These are phyloP conservation scores for Theileria orientalis DNA, from an alignment of 169 alveolate genomes.

Conservation along the genomic window DNA sequence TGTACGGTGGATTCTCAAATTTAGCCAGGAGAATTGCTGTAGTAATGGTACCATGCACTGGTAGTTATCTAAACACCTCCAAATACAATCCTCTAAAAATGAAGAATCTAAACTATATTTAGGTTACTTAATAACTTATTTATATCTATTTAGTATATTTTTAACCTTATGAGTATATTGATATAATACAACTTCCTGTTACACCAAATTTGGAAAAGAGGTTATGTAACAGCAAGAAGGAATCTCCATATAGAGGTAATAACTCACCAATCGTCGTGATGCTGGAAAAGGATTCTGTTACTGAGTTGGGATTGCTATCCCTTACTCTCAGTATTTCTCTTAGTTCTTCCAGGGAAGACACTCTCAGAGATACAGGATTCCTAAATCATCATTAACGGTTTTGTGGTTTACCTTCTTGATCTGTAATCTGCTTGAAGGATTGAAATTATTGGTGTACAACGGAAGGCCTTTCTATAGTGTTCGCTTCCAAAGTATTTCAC, in stretches of 20 bases:
- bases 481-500: conserved; percentile 67
- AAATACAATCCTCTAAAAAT: conserved; percentile 53
- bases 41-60: conserved; percentile 70
- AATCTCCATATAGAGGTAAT: conserved; percentile 30
- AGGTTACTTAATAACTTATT: neutral
- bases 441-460: conserved; percentile 40
- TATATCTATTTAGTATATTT: neutral
- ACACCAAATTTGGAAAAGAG: conserved; percentile 28
- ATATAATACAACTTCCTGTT: conserved; percentile 40
- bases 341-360: conserved; percentile 53
- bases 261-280: conserved; percentile 63
- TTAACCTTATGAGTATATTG: conserved; percentile 37
- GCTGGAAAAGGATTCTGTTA: conserved; percentile 31
- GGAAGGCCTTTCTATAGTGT: conserved; percentile 65
- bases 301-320: conserved; percentile 37
- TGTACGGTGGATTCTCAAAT: conserved; percentile 65
- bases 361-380: conserved; percentile 61
- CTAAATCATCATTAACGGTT: neutral
- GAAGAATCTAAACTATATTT: conserved; percentile 35
- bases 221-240: conserved; percentile 31
- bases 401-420: conserved; percentile 28
- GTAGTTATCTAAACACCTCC: conserved; percentile 69
- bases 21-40: conserved; percentile 68
- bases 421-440: conserved; percentile 48
- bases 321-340: conserved; percentile 50